Conservation (phyloP, 768 basidiomycete species). For the Gloeopeniophorella convolvens region DNA sequence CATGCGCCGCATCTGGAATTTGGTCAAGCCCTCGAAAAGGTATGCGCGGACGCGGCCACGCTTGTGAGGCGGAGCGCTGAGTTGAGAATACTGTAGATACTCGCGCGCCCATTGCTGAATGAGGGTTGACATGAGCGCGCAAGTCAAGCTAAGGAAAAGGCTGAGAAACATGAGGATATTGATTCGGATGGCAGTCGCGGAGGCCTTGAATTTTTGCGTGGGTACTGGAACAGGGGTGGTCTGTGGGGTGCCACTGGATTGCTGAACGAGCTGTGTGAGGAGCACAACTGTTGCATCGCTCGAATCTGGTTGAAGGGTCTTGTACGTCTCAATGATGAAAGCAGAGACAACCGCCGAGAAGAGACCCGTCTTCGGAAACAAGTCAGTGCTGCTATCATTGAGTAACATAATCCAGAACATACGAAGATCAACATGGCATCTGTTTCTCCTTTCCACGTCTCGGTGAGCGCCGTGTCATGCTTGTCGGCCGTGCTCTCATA, state of each 20-base stretch:
- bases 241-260: not conserved
- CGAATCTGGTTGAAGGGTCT: slow-evolving; percentile 9
- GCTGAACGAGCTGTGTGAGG: slow-evolving; percentile 3
- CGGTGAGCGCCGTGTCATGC: slow-evolving; percentile 10
- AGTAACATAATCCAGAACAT: too few relatives aligned
- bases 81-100: slow-evolving; percentile 1
- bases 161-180: slow-evolving; percentile 13
- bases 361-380: slow-evolving; percentile 5
- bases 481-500: slow-evolving; percentile 11
- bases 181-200: slow-evolving; percentile 1
- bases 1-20: slow-evolving; percentile 3
- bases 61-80: slow-evolving; percentile 1
- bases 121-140: slow-evolving; percentile 8
- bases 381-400: too few relatives aligned
- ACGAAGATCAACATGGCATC: slow-evolving; percentile 20
- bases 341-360: slow-evolving; percentile 19
- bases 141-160: slow-evolving; percentile 5
- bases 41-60: slow-evolving; percentile 10
- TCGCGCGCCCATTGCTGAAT: slow-evolving; percentile 14
- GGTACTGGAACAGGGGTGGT: not conserved
- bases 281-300: slow-evolving; percentile 1
- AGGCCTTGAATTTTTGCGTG: not conserved
- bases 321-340: slow-evolving; percentile 21
- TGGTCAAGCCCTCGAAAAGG: slow-evolving; percentile 4
- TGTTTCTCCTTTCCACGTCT: slow-evolving; percentile 15